Conservation (phyloP, 1,284 basidiomycete genomes). For the Irpex sp. region DNA sequence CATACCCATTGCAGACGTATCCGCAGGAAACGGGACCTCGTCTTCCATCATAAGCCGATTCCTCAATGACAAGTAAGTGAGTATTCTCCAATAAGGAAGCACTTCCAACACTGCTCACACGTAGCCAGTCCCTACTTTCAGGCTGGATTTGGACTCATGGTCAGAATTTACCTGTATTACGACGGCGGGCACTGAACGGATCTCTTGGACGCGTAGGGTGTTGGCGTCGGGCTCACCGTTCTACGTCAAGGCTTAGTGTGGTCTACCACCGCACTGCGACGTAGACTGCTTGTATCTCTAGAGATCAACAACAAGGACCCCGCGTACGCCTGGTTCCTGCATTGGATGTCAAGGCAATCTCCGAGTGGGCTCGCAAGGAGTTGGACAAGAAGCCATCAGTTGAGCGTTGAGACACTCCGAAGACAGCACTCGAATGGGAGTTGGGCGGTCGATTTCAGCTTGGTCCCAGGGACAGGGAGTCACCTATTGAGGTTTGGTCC, state of each 20-base stretch:
- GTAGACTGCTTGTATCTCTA: conserved; percentile 90
- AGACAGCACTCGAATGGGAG: conserved; percentile 89
- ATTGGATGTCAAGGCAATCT: conserved; percentile 87
- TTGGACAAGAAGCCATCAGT: conserved; percentile 81
- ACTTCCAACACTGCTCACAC: conserved; percentile 9
- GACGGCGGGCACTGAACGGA: conserved; percentile 6
- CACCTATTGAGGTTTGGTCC: conserved; percentile 91
- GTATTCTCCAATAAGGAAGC: not conserved
- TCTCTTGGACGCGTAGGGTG: conserved; percentile 49
- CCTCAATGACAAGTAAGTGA: conserved; percentile 12
- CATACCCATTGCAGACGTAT: not conserved
- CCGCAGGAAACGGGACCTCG: not conserved
- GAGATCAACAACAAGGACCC: conserved; percentile 97
- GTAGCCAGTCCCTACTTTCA: conserved; percentile 86
- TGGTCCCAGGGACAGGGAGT: conserved; percentile 93
- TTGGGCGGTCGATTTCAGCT: conserved; percentile 82
- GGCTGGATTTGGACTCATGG: conserved; percentile 96
- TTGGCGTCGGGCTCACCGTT: conserved; percentile 79
- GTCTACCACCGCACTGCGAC: conserved; percentile 74
- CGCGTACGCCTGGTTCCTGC: conserved; percentile 95
- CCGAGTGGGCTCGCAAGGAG: conserved; percentile 26
- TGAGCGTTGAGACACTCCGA: conserved; percentile 91
- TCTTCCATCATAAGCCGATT: conserved; percentile 7
- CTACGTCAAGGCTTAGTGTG: conserved; percentile 72
- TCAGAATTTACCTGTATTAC: conserved; percentile 30